Base-by-base conservation (phyloP, 116 monocot species). In the Posidonia oceanica region DNA sequence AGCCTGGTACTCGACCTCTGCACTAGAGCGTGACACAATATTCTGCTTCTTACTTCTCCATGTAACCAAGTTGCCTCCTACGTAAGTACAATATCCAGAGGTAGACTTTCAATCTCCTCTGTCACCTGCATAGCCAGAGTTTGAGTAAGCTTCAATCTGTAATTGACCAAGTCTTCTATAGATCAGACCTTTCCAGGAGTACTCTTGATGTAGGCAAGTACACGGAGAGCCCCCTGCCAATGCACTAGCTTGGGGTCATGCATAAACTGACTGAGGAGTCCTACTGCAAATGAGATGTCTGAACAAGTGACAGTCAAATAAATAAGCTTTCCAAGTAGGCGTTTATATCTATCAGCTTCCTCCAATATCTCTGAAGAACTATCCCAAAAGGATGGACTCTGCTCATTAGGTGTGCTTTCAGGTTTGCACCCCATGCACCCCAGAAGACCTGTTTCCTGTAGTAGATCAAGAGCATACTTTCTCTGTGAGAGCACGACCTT, bases 381-480 rank as follows among this genome's bases (percentile, higher is more conserved):
- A 37, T 71, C 0, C 6, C 36, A 71, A 51, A 54, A 17, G 0
- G 0, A 4, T n/a, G 38, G 23, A 17, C 22, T 71, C 3, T 6
- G 6, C 0, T 72, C 52, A 29, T 52, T 72, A 48, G 18, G 20
- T 4, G 61, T 62, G 20, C 7, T 18, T 1, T 39, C 40, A 0
- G 36, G 23, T 11, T 54, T n/a, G n/a, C n/a, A n/a, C n/a, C n/a
- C n/a, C n/a, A n/a, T 72, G 2, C 39, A 20, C 14, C 21, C 63
- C 2, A 62, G 1, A 2, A 44, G 48, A 17, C 23, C 15, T 20
- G 51, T 63, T 12, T 72, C 72, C 15, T 52, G 1, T 17, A 63
- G 13, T 29, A 63, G 22, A 20, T 63, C 63, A 4, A 72, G n/a
- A 5, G 14, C 61, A 58, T 72, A 63, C 40, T 72, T 72, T 29